Base-by-base conservation (phyloP, 2,329 filamentous ascomycete species). In the Colletotrichum sansevieriae region DNA sequence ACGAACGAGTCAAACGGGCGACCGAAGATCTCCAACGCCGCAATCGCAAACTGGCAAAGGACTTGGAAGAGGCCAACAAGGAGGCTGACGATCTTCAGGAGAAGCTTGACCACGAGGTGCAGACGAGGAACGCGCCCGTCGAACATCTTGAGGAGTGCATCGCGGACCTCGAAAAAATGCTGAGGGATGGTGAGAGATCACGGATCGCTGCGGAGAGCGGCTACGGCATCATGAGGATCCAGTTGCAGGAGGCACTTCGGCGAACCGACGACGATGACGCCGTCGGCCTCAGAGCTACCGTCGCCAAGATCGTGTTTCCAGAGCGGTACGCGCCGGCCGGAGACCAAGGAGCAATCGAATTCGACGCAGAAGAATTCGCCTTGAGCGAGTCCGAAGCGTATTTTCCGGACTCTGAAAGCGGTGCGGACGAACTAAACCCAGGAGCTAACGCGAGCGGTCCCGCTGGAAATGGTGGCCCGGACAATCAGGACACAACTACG, bases 121-220 rank as follows among this genome's bases (percentile, higher is more conserved):
- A 13, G 18, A 33, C 57, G 33, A 60, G 44, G 20, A n/a, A 12
- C 18, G 33, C 25, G 18, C 57, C 44, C 13, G 33, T 29, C 18
- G 35, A 39, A 13, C 57, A 60, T 12, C 29, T 60, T 4, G 20
- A 15, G 20, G 44, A 60, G 11, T 33, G 57, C 57, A 22, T 39
- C 7, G 33, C 20, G 44, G 29, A 39, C 10, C 33, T 60, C 35
- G 57, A 60, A 35, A 20, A 12, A 10, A 10, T 49, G 33, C 5
- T 39, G 13, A 22, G 11, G 15, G 9, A n/a, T 4, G 33, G 18
- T 5, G 33, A 49, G 44, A 47, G 13, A 13, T 13, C 18, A 12
- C 25, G 6, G 44, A 25, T 7, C 4, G 35, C 33, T 18, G 18
- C 52, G 8, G 52, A 56, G 20, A 18, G 41, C 52, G 4, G 15